Evolutionary conservation across 805 yeast genomes (phyloP), one percentile per base, ranked within the genome.

Genomic region (Kazachstania viticola): DNA sequence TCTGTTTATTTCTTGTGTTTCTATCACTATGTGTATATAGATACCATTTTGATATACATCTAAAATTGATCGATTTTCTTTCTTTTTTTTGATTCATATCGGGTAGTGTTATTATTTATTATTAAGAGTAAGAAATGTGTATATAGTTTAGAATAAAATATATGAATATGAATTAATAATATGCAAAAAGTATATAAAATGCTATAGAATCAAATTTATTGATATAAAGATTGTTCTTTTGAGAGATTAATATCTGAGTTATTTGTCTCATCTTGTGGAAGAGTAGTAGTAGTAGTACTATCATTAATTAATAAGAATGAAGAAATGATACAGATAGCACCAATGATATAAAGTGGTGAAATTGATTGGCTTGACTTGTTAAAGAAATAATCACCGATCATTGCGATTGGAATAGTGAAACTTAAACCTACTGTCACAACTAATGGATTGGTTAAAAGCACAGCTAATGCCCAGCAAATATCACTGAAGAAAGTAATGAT

Each of bases 391-490:
- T 87, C 96, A 19, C 94, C 94, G n/a, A 81, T 49, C 79, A 88
- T 80, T 1, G 95, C 91, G 32, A 87, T 65, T 3, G 97, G 97
- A 17, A 87, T 88, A 0, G 95, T 85, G 38, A 85, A 71, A n/a
- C 93, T 76, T 16, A 87, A 64, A 0, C 96, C 97, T 12, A 87
- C 87, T 0, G 96, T 88, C 3, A 85, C 96, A 0, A 93, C 84
- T 41, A 87, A 63, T 2, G 97, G 97, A 26, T 87, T 75, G 1
- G 96, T 87, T 48, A 85, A 60, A 13, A 87, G 65, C 67, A 84
- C 85, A 1, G 95, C 91, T 42, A 82, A 72, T 19, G 93, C 94
- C 97, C 97, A 87, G 46, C 88, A 74, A 46, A 76, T 82, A 52
- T 87, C 96, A 21, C 91, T 77, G 13, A 84, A 57, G 41, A 88